Evolutionary conservation across 2,329 filamentous ascomycete genomes (phyloP), one percentile per base, ranked within the genome.

Genomic region (Pezicula carpinea): DNA sequence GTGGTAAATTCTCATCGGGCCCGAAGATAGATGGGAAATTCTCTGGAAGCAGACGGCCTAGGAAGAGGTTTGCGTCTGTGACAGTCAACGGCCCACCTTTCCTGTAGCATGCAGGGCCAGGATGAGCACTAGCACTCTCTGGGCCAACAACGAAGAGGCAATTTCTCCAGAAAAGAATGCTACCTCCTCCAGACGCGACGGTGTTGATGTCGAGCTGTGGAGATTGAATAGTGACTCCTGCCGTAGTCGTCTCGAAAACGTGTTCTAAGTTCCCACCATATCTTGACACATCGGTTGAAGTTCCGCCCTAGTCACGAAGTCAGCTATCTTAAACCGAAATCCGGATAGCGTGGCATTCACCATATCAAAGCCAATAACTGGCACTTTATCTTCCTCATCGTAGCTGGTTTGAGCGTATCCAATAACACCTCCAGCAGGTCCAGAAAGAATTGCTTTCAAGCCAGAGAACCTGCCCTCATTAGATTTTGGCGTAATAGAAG

Each of bases 11-110:
- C 60, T 86, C 83, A 43, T 82, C 78, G 54, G 80, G 79, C 11
- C 83, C 84, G 42, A 88, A 87, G 48, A 89, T 87, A 54, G 83
- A 83, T 0, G 83, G 84, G 55, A 88, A 88, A 61, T 83, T 86
- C 43, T 85, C 80, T 0, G 84, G 70, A 33, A 66, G 58, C 34
- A 68, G 64, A 29, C 84, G 72, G 2, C 84, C 84, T 1, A 88
- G 76, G 55, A 83, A 80, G 1, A 87, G 63, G 53, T 87, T 88
- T 0, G 84, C 84, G 59, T 88, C 84, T 0, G 90, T 96, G 18
- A 96, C 90, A 0, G 91, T 92, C 4, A 92, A 75, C 3, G 91
- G 90, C 0, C 90, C 90, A 0, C 85, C 87, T 65, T 96, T 96
- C 21, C 89, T 79, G 65, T 96, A 96, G 57, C 90, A 95, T 1